Percentiles rank a stretch among this genome's conserved stretches.
Conservation (phyloP, 2,329 filamentous ascomycete genomes). For the Trichoderma guizhouense region DNA sequence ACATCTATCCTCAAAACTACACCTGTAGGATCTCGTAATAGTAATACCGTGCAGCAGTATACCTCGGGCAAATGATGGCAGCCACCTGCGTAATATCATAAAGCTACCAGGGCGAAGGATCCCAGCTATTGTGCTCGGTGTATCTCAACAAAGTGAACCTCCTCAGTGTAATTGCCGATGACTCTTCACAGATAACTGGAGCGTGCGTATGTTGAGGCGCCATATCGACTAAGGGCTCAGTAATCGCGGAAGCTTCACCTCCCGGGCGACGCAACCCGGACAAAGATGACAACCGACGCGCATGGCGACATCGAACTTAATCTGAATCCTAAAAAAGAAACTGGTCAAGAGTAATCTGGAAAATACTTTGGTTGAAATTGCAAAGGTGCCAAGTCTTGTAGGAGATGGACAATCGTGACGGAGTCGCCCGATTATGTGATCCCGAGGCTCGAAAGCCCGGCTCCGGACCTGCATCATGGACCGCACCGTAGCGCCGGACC, state of each 20-base stretch:
- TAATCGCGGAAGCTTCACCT: background rate
- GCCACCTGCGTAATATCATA: background rate
- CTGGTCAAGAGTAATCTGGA: background rate
- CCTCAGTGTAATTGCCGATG: rapidly evolving
- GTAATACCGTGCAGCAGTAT: background rate
- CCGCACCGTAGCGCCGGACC: background rate
- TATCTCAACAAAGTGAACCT: background rate
- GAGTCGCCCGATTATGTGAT: background rate
- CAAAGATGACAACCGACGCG: background rate
- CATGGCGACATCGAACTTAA: background rate
- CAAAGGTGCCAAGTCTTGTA: background rate
- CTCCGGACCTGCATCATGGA: background rate
- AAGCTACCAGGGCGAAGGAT: background rate
- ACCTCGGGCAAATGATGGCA: background rate
- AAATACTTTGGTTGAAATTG: background rate
- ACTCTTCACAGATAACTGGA: background rate
- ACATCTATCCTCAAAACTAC: background rate
- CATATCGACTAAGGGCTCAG: background rate
- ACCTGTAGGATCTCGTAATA: background rate
- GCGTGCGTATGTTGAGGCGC: background rate
- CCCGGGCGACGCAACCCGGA: background rate
- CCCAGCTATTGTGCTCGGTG: background rate
- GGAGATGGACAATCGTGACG: background rate
- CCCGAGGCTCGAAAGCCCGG: background rate
- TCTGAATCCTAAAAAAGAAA: background rate